Conservation (phyloP, 768 basidiomycete genomes). For the Tulasnella sp. region DNA sequence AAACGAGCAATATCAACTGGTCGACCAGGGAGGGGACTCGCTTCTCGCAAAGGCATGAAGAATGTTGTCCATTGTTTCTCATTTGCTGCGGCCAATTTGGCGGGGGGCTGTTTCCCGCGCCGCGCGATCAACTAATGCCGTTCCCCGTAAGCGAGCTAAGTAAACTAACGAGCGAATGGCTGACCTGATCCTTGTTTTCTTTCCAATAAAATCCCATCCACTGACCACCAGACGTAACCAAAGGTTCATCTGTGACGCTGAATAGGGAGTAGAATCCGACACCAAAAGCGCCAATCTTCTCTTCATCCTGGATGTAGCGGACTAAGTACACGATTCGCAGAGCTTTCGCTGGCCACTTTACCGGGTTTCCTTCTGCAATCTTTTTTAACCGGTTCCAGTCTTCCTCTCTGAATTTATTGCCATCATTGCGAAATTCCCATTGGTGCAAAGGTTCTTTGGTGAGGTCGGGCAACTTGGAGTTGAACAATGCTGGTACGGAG, state of each 20-base stretch:
- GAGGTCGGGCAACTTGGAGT: slow-evolving; percentile 57
- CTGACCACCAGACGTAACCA: slow-evolving; percentile 57
- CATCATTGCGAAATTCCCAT: slow-evolving; percentile 90
- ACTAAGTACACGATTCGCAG: slow-evolving; percentile 27
- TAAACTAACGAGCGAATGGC: neutral
- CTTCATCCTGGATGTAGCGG: slow-evolving; percentile 65
- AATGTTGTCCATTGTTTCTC: slow-evolving; percentile 78
- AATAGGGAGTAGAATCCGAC: slow-evolving; percentile 50
- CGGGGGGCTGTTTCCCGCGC: slow-evolving; percentile 57
- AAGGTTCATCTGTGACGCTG: slow-evolving; percentile 44
- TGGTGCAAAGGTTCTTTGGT: slow-evolving; percentile 63
- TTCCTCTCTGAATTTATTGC: slow-evolving; percentile 75
- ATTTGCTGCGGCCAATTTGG: neutral
- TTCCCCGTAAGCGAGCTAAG: neutral
- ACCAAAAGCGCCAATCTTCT: slow-evolving; percentile 94
- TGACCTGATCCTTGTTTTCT: slow-evolving; percentile 77
- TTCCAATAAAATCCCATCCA: slow-evolving; percentile 99
- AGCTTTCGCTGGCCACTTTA: slow-evolving; percentile 43
- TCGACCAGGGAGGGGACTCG: slow-evolving; percentile 72
- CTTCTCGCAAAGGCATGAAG: slow-evolving; percentile 84
- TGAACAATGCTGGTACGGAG: slow-evolving; percentile 35
- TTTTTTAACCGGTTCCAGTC: slow-evolving; percentile 91
- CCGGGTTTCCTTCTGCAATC: slow-evolving; percentile 53
- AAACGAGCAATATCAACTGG: slow-evolving; percentile 87
- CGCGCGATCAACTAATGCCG: slow-evolving; percentile 71